phyloP scores from a whole-genome alignment of 1,139 yeast genomes.

The Debaryomycetaceae sp. region DNA sequence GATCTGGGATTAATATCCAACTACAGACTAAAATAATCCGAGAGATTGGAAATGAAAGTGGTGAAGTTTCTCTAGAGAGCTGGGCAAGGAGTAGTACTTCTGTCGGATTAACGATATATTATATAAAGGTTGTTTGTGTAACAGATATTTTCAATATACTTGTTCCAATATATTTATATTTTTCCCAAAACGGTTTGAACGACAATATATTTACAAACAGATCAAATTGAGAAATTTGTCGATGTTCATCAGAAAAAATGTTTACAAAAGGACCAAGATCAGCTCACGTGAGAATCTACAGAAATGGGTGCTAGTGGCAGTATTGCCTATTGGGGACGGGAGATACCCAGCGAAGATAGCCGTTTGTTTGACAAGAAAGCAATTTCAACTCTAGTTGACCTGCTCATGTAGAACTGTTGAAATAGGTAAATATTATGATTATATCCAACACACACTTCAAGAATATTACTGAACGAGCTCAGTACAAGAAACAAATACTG shows the following conservation, averaged over 20 bases:
- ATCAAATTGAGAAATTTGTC: slow-evolving; percentile 12
- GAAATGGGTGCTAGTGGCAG: background rate
- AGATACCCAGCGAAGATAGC: background rate
- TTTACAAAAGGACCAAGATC: slow-evolving; percentile 3
- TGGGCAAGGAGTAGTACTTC: background rate
- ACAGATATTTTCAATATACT: slow-evolving; percentile 5
- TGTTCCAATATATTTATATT: slow-evolving; percentile 7
- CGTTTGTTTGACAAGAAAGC: background rate
- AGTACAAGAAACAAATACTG: background rate
- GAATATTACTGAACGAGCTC: background rate
- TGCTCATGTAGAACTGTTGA: background rate
- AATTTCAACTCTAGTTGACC: background rate
- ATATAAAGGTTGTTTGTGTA: slow-evolving; percentile 3
- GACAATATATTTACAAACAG: slow-evolving; percentile 13
- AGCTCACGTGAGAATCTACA: background rate
- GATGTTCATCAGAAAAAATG: slow-evolving; percentile 2
- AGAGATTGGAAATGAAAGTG: background rate
- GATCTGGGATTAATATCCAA: background rate
- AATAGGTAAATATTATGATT: background rate
- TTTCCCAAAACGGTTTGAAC: slow-evolving; percentile 6
- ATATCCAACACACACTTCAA: background rate
- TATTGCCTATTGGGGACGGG: background rate
- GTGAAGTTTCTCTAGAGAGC: background rate
- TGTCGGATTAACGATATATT: slow-evolving; percentile 1
- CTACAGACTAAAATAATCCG: background rate